phyloP scores from a whole-genome alignment of 2,329 filamentous ascomycete genomes.

The Neofusicoccum ribis region DNA sequence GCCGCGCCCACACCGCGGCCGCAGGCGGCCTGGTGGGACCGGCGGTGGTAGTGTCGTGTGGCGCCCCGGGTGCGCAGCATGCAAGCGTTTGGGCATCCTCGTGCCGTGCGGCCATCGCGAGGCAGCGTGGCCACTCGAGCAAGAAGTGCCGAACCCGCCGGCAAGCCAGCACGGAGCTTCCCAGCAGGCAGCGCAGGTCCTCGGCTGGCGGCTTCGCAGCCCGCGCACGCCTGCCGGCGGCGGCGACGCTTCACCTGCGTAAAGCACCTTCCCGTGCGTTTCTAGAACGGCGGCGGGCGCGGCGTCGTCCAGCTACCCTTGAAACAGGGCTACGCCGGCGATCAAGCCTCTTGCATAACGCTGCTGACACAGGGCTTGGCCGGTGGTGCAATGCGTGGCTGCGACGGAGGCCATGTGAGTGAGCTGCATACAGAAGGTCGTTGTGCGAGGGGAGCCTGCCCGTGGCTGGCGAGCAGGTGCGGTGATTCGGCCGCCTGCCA shows the following conservation, averaged over 20 bases:
- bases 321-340: constrained; percentile 15
- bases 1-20: neutral
- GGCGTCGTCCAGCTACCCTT: constrained; percentile 6
- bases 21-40: constrained; percentile 11
- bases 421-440: constrained; percentile 19
- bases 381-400: constrained; percentile 15
- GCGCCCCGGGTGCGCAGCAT: constrained; percentile 13
- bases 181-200: constrained; percentile 4
- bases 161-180: neutral
- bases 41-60: constrained; percentile 15
- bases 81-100: constrained; percentile 14
- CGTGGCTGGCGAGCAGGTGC: neutral
- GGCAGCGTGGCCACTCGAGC: neutral
- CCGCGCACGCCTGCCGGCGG: neutral
- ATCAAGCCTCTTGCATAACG: constrained; percentile 19
- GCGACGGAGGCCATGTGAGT: constrained; percentile 20
- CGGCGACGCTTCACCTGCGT: neutral
- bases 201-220: neutral
- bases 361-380: constrained; percentile 4
- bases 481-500: constrained; percentile 14
- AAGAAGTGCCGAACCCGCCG: constrained; percentile 13
- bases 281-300: constrained; percentile 13
- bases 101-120: constrained; percentile 13
- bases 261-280: constrained; percentile 1
- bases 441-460: constrained; percentile 15